Conservation (phyloP, 2,329 filamentous ascomycete species). For the Trichoderma sp. region DNA sequence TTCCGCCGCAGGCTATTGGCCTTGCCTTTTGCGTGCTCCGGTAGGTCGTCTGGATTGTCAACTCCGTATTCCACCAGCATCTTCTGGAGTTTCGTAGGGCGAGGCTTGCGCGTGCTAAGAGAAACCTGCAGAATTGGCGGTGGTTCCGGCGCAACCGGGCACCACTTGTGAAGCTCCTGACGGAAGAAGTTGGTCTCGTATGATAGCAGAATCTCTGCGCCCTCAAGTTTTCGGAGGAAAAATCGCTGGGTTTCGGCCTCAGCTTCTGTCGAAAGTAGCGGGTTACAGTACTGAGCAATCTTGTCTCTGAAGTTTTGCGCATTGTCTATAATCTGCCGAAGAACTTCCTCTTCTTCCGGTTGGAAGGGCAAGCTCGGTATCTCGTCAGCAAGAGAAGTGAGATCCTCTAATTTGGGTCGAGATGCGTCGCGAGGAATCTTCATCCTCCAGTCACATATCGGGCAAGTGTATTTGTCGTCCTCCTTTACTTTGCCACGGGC, state of each 20-base stretch:
- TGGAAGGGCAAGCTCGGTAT: slow-evolving; percentile 82
- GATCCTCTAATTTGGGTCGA: slow-evolving; percentile 88
- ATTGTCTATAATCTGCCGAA: slow-evolving; percentile 82
- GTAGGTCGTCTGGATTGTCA: slow-evolving; percentile 85
- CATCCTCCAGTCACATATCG: slow-evolving; percentile 95
- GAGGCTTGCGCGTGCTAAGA: slow-evolving; percentile 88
- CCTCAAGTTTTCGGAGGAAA: slow-evolving; percentile 94
- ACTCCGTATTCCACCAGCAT: slow-evolving; percentile 86
- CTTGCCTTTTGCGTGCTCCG: slow-evolving; percentile 77
- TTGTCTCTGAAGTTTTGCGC: slow-evolving; percentile 82
- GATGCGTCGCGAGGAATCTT: slow-evolving; percentile 96
- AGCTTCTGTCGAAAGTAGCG: slow-evolving; percentile 74
- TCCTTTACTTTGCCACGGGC: slow-evolving; percentile 97
- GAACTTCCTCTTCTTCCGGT: slow-evolving; percentile 85
- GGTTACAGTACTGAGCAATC: slow-evolving; percentile 76
- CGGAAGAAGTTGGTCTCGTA: slow-evolving; percentile 98
- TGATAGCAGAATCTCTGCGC: slow-evolving; percentile 86
- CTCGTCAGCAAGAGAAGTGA: slow-evolving; percentile 80
- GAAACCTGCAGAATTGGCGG: slow-evolving; percentile 85
- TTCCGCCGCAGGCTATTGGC: slow-evolving; percentile 71
- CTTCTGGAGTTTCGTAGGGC: slow-evolving; percentile 95
- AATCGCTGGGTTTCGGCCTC: slow-evolving; percentile 90
- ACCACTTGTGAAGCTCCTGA: slow-evolving; percentile 93
- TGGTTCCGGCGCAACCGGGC: slow-evolving; percentile 79
- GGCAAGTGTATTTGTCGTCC: slow-evolving; percentile 96